A percentile compares a stretch with the other conserved stretches of the same genome.
phyloP scores from a whole-genome alignment of 2,329 filamentous ascomycete genomes.

The Calonectria pteridis region DNA sequence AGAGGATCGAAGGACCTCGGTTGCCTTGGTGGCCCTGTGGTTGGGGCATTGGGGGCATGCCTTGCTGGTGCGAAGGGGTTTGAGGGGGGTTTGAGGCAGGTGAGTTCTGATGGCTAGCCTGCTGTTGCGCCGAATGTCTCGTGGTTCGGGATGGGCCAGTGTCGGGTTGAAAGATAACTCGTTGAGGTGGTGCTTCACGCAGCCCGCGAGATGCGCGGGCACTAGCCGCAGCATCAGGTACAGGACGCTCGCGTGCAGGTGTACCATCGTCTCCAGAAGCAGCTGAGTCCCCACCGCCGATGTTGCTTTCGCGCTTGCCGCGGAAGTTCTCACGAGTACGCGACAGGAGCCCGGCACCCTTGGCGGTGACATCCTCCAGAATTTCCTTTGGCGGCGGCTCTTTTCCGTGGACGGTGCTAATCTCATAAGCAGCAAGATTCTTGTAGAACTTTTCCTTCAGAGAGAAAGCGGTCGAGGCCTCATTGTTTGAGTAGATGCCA shows the following conservation, averaged over 20 bases:
- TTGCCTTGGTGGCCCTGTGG: slow-evolving; percentile 47
- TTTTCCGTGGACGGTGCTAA: slow-evolving; percentile 80
- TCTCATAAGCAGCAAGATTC: slow-evolving; percentile 89
- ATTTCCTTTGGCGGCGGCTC: slow-evolving; percentile 91
- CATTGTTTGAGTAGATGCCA: slow-evolving; percentile 79
- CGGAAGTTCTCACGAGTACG: slow-evolving; percentile 83
- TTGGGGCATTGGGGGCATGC: slow-evolving; percentile 48
- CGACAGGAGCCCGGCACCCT: slow-evolving; percentile 82
- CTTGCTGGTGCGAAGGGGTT: slow-evolving; percentile 50
- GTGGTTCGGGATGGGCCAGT: slow-evolving; percentile 73
- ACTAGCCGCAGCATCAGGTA: slow-evolving; percentile 65
- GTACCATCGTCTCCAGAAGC: slow-evolving; percentile 72
- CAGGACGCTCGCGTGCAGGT: slow-evolving; percentile 65
- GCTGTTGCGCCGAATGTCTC: slow-evolving; percentile 67
- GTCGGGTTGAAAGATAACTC: slow-evolving; percentile 88
- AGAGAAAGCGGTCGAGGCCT: slow-evolving; percentile 86
- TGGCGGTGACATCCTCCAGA: slow-evolving; percentile 87
- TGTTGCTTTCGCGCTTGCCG: slow-evolving; percentile 60
- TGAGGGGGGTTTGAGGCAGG: slow-evolving; percentile 43
- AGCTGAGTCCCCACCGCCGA: slow-evolving; percentile 68
- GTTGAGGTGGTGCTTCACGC: slow-evolving; percentile 85
- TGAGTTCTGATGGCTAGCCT: slow-evolving; percentile 47
- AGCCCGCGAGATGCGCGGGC: slow-evolving; percentile 74
- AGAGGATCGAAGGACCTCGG: slow-evolving; percentile 59
- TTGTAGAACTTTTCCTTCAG: slow-evolving; percentile 93